A percentile compares a stretch with the other conserved stretches of the same genome.
Conservation (phyloP, 176 grass and related monocot species). For the Oryza coarctata region DNA sequence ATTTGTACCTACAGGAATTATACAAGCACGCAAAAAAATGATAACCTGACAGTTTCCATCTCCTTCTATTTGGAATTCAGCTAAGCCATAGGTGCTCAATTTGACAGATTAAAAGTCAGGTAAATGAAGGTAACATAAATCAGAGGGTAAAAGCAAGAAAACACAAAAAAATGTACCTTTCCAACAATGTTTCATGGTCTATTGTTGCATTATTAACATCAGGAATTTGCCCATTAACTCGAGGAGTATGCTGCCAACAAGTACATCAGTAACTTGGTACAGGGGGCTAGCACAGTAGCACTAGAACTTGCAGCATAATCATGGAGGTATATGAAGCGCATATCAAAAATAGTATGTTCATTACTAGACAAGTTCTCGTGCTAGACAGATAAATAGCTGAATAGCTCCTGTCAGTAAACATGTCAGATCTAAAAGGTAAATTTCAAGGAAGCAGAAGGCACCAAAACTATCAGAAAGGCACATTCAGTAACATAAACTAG, state of each 20-base stretch:
- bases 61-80: conserved; percentile 95
- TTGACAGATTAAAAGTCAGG: conserved; percentile 38
- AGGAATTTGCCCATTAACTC: conserved; percentile 94
- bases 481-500: conserved; percentile 7
- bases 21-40: conserved; percentile 21
- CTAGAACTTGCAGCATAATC: background rate
- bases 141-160: conserved; percentile 9
- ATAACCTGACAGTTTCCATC: conserved; percentile 99
- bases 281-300: background rate
- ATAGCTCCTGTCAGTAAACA: background rate
- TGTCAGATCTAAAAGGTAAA: conserved; percentile 21
- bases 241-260: conserved; percentile 86
- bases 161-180: conserved; percentile 60
- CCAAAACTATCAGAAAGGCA: background rate
- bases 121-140: conserved; percentile 12
- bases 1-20: conserved; percentile 14
- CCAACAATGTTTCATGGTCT: conserved; percentile 82
- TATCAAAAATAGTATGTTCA: background rate
- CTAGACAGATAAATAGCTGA: conserved; percentile 1
- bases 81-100: conserved; percentile 83
- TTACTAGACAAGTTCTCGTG: background rate
- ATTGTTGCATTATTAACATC: conserved; percentile 87
- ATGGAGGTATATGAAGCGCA: background rate
- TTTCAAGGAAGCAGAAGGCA: conserved; percentile 15
- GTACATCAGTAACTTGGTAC: conserved; percentile 33